These are phyloP conservation scores for Hypericum perforatum DNA, from an alignment of 345 rosid species.

Conservation along the genomic window DNA sequence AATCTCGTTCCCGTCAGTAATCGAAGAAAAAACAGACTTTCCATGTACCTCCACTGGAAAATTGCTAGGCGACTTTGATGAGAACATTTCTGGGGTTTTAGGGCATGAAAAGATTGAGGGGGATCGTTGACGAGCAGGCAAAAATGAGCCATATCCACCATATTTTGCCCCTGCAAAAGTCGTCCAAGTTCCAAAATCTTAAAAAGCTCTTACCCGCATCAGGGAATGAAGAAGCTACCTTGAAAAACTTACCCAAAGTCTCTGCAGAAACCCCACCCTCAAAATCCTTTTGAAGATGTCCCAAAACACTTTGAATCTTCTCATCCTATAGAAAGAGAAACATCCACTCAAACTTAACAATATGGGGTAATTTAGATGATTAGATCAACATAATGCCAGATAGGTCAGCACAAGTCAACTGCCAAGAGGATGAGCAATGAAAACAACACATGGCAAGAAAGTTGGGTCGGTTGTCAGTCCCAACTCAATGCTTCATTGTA, in stretches of 20 bases:
- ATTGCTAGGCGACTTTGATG: conserved; percentile 23
- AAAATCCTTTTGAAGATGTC: conserved; percentile 53
- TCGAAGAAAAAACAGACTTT: conserved; percentile 4
- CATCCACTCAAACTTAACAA: neutral
- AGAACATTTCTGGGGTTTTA: conserved; percentile 27
- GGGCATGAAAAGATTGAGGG: conserved; percentile 21
- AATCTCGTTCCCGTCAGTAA: conserved; percentile 9
- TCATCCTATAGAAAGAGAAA: conserved; percentile 46
- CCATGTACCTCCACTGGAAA: conserved; percentile 37
- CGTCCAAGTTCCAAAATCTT: conserved; percentile 9
- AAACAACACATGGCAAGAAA: no score
- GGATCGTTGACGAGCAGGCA: conserved; percentile 35
- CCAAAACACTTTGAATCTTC: conserved; percentile 51
- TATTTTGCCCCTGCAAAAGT: conserved; percentile 43
- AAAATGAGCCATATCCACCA: conserved; percentile 67
- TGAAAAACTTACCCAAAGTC: conserved; percentile 44
- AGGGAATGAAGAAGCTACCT: neutral
- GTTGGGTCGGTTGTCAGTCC: no score
- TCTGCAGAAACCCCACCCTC: conserved; percentile 38
- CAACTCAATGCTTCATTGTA: no score
- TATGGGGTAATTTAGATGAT: no score
- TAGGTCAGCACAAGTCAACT: neutral
- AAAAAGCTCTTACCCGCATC: no score
- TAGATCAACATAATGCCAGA: no score
- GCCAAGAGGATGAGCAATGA: no score